These are phyloP conservation scores for Coniella lustricola DNA, from an alignment of 2,329 filamentous ascomycete species.

Conservation along the genomic window DNA sequence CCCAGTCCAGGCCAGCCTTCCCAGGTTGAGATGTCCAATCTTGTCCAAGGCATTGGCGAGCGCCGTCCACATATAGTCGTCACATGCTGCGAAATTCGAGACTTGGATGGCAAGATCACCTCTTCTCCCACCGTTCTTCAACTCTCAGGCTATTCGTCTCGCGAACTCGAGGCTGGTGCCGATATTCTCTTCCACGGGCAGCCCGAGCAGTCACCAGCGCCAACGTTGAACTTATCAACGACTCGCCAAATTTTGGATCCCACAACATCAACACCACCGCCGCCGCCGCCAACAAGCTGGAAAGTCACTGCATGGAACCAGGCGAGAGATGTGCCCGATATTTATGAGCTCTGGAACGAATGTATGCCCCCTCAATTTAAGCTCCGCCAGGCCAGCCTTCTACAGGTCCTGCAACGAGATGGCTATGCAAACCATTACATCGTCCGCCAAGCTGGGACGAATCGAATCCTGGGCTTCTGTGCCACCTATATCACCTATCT, in stretches of 20 bases:
- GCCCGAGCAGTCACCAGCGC: constrained; percentile 20
- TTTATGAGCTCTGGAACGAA: constrained; percentile 41
- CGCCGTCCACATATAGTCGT: constrained; percentile 45
- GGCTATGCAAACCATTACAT: constrained; percentile 53
- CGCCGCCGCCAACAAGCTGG: constrained; percentile 28
- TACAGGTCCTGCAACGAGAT: constrained; percentile 42
- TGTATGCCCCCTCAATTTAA: constrained; percentile 39
- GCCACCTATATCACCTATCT: constrained; percentile 54
- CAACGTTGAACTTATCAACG: constrained; percentile 20
- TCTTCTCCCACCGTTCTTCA: constrained; percentile 47
- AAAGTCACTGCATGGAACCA: constrained; percentile 33
- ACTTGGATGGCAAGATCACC: constrained; percentile 31
- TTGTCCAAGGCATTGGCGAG: constrained; percentile 36
- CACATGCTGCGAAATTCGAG: constrained; percentile 40
- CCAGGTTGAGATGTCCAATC: constrained; percentile 45
- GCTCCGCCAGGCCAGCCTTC: constrained; percentile 35
- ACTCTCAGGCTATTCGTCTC: constrained; percentile 38
- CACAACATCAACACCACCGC: too few relatives aligned
- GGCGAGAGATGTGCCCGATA: constrained; percentile 32
- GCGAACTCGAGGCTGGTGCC: constrained; percentile 43
- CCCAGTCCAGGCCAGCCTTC: constrained; percentile 40
- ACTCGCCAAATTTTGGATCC: neutral
- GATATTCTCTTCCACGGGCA: constrained; percentile 37
- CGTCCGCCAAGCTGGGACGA: constrained; percentile 39
- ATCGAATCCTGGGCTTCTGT: constrained; percentile 48